Percentiles rank a stretch among this genome's conserved stretches.
Evolutionary conservation across 306 rosid genomes (phyloP).

Genomic region (Rubus idaeus): DNA sequence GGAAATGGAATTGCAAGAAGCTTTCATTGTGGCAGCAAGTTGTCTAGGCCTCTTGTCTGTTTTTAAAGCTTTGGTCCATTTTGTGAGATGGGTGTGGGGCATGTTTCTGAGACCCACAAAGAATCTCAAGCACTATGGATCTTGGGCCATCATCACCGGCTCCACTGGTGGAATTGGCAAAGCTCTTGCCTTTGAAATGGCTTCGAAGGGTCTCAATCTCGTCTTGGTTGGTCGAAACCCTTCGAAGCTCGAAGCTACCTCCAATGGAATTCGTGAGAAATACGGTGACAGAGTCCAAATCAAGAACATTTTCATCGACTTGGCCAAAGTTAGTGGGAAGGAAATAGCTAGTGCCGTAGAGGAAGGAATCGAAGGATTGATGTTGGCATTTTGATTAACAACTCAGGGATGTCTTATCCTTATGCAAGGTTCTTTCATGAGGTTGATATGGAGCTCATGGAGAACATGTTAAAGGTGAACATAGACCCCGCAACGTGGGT

Average conservation of each 20-base stretch:
- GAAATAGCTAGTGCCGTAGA: constrained; percentile 13
- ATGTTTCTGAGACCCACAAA: constrained; percentile 64
- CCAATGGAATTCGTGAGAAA: constrained; percentile 17
- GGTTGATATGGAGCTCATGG: constrained; percentile 28
- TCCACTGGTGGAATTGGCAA: constrained; percentile 85
- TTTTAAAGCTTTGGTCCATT: constrained; percentile 18
- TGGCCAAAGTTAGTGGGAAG: constrained; percentile 21
- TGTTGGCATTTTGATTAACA: constrained; percentile 42
- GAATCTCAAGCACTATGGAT: constrained; percentile 69
- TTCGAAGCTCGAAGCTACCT: constrained; percentile 34
- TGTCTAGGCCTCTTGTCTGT: constrained; percentile 43
- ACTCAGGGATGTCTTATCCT: constrained; percentile 45
- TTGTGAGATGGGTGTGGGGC: constrained; percentile 50
- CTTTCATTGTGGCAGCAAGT: background rate
- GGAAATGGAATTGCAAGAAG: constrained; percentile 13
- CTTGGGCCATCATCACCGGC: constrained; percentile 77
- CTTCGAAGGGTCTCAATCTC: constrained; percentile 44
- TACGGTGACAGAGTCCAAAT: constrained; percentile 7
- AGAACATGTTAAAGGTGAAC: constrained; percentile 34
- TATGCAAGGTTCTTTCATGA: constrained; percentile 42
- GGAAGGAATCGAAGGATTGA: constrained; percentile 9
- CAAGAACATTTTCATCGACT: constrained; percentile 32
- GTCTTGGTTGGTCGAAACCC: constrained; percentile 26
- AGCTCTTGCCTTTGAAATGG: constrained; percentile 58
- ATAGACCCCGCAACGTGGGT: constrained; percentile 42